Evolutionary conservation across 2,329 filamentous ascomycete species (phyloP), one percentile per base, ranked within the genome.

Genomic region (Arthrinium puccinioides): DNA sequence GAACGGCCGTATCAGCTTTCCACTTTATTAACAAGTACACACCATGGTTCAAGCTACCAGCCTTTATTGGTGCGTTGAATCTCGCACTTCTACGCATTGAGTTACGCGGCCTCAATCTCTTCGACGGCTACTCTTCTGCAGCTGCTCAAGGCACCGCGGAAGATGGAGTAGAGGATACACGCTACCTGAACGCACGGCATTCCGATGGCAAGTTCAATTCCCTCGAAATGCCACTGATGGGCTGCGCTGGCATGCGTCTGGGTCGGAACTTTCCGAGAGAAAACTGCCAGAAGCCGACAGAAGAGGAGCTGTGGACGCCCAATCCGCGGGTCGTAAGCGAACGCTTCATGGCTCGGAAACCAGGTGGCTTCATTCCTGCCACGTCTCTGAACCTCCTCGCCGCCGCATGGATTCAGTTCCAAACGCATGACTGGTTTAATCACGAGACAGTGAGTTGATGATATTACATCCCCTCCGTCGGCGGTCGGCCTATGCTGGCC

Each of bases 361-460:
- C 49, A 4, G 44, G 41, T 8, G 36, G 42, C 3, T 69, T 69
- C 44, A 64, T 62, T 18, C 64, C 64, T 4, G 66, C 66, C 1
- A 68, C 63, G 0, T 64, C 54, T 2, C 38, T 69, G 39, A 70
- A 70, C 38, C 43, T 70, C 26, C 50, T 70, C 6, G 66, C 66
- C 3, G 66, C 66, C 11, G 66, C 66, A 2, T 70, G 66, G 64
- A 68, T 69, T n/a, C 66, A 70, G 43, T 69, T 69, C 36, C 63
- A 68, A 38, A 60, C 60, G 1, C 65, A 69, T 38, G 63, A 66
- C 40, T 67, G 63, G 63, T 57, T 60, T 36, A 50, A 54, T 26
- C 54, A 59, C 41, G 47, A 54, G 18, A 38, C 41, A 38, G 51
- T 51, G 28, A 28, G 44, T 34, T n/a, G n/a, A n/a, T n/a, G n/a